These are phyloP conservation scores for Helenozyma baotianmanensis DNA, from an alignment of 805 yeast species.

Conservation along the genomic window DNA sequence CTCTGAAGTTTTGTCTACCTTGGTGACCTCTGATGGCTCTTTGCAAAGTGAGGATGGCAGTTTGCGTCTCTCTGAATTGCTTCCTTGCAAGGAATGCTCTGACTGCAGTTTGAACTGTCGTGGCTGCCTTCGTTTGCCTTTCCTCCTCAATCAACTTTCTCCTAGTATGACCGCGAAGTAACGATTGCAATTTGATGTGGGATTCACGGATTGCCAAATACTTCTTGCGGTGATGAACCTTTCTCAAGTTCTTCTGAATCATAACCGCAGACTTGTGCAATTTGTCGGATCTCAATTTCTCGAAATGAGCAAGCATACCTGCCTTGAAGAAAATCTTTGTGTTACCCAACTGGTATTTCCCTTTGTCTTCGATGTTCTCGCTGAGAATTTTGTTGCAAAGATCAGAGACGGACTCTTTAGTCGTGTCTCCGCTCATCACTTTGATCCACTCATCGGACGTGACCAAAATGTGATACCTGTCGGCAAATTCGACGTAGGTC, in stretches of 20 bases:
- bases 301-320: conserved; percentile 90
- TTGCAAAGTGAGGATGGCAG: conserved; percentile 42
- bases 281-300: conserved; percentile 77
- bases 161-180: conserved; percentile 57
- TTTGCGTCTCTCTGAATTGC: conserved; percentile 26
- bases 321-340: conserved; percentile 94
- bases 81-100: conserved; percentile 53
- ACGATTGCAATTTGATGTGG: conserved; percentile 53
- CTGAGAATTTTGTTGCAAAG: conserved; percentile 66
- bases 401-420: conserved; percentile 53
- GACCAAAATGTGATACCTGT: conserved; percentile 79
- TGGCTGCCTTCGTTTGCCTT: conserved; percentile 58
- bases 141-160: conserved; percentile 55
- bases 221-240: conserved; percentile 55
- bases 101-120: conserved; percentile 60
- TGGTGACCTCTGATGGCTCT: conserved; percentile 47
- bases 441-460: conserved; percentile 65
- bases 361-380: conserved; percentile 57
- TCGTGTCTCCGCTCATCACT: conserved; percentile 48
- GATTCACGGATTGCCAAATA: conserved; percentile 54
- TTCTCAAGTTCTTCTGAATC: conserved; percentile 80
- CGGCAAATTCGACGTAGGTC: conserved; percentile 90
- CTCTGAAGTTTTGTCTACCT: conserved; percentile 48
- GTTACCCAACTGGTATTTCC: conserved; percentile 83
- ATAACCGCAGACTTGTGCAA: conserved; percentile 71